A percentile compares a stretch with the other conserved stretches of the same genome.
Conservation (phyloP, 2,329 filamentous ascomycete genomes). For the Trichoderma polysporum region DNA sequence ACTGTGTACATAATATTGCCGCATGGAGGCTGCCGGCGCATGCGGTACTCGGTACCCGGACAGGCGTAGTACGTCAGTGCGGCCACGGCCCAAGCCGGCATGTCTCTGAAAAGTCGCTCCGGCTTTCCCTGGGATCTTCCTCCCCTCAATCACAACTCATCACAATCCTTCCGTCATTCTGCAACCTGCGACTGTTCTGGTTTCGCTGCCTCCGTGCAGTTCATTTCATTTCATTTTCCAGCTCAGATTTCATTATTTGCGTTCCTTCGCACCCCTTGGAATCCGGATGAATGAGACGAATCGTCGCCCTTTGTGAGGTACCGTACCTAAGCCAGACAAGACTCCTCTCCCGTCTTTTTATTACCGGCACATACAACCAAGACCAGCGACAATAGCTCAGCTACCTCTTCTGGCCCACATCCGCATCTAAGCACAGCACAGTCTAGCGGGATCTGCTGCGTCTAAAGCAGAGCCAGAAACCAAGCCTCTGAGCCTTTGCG, state of each 20-base stretch:
- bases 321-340: too few species aligned
- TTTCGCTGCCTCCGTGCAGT: slow-evolving; percentile 4
- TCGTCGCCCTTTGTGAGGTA: background rate
- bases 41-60: background rate
- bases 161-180: slow-evolving; percentile 20
- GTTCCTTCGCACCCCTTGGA: background rate
- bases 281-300: background rate
- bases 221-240: background rate
- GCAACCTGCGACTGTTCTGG: slow-evolving; percentile 4
- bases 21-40: background rate
- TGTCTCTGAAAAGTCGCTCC: slow-evolving; percentile 11
- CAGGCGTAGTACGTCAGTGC: background rate
- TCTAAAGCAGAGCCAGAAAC: too few species aligned
- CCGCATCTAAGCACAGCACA: background rate
- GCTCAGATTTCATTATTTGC: background rate
- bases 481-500: too few species aligned
- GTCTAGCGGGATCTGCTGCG: too few species aligned
- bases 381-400: too few species aligned
- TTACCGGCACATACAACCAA: background rate
- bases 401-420: background rate
- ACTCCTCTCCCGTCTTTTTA: too few species aligned
- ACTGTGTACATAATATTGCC: background rate
- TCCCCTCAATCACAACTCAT: slow-evolving; percentile 20
- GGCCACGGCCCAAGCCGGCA: background rate
- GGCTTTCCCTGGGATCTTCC: background rate